phyloP scores from a whole-genome alignment of 352 stramenopile species.

The Globisporangium solare region DNA sequence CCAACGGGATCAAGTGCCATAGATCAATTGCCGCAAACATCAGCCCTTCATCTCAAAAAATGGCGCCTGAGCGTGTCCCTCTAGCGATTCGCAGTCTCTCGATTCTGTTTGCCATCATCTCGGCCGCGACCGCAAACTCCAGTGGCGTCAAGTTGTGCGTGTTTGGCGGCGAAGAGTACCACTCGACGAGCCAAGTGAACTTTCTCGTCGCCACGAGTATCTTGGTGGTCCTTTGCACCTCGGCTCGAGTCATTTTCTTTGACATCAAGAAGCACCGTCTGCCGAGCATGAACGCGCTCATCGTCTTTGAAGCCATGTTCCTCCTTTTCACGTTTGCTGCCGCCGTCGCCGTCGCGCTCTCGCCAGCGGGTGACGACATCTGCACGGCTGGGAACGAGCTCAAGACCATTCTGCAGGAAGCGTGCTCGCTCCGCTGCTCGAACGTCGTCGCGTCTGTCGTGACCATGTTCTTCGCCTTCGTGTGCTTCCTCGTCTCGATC shows the following conservation, averaged over 20 bases:
- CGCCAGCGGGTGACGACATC: slow-evolving; percentile 44
- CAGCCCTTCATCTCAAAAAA: not conserved
- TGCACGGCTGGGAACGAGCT: slow-evolving; percentile 50
- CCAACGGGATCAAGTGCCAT: not conserved
- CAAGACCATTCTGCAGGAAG: slow-evolving; percentile 45
- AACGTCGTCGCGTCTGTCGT: slow-evolving; percentile 49
- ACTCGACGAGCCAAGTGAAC: slow-evolving; percentile 48
- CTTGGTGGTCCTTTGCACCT: slow-evolving; percentile 29
- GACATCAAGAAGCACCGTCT: slow-evolving; percentile 50
- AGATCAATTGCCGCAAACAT: not conserved
- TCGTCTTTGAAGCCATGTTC: slow-evolving; percentile 47
- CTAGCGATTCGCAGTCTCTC: slow-evolving; percentile 34
- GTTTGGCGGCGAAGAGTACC: slow-evolving; percentile 46
- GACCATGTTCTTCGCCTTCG: slow-evolving; percentile 48
- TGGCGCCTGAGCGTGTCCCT: slow-evolving; percentile 34
- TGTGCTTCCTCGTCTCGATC: slow-evolving; percentile 48
- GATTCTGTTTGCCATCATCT: slow-evolving; percentile 38
- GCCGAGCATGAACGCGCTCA: slow-evolving; percentile 27
- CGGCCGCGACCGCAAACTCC: slow-evolving; percentile 27
- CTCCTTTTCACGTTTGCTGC: slow-evolving; percentile 55
- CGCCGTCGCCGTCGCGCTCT: slow-evolving; percentile 45
- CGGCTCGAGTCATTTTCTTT: slow-evolving; percentile 39
- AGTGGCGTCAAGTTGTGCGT: slow-evolving; percentile 49
- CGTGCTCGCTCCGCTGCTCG: slow-evolving; percentile 61
- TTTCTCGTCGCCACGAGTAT: slow-evolving; percentile 45